Evolutionary conservation across 225 moss, liverwort and hornwort species (phyloP), one percentile per base, ranked within the genome.

Genomic region (Pleurozium schreberi): DNA sequence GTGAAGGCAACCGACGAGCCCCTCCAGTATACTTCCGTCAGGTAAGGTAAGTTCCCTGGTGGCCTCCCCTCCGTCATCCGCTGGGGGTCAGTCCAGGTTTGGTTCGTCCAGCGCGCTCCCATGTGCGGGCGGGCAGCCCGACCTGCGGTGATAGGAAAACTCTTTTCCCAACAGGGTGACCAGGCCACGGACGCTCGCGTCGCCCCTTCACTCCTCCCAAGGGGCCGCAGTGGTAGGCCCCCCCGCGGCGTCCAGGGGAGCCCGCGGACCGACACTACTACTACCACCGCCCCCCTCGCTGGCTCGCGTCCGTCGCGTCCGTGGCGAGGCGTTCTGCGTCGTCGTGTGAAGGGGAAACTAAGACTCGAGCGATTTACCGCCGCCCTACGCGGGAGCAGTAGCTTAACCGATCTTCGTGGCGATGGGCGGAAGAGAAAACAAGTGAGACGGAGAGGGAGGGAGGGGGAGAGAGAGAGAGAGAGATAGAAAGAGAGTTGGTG

Each of bases 321-420:
- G 80, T 80, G 80, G 80, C 59, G 80, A 80, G 80, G 80, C 40
- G 80, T 40, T 80, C 57, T 40, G 80, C 80, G 59, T 80, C 80
- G 59, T 59, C 80, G 58, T 80, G 59, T 59, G 59, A 80, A 80
- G 80, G 18, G n/a, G 80, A 80, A 58, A 80, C 80, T 18, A 28
- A 59, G 40, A 40, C 80, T 58, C 40, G 59, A 80, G 80, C 80
- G 76, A 90, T 88, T 92, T 92, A 92, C 89, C 89, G 92, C 92
- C 85, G 89, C 81, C 91, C 89, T 85, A 85, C 53, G 89, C 74
- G 82, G 85, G 85, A 88, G 89, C 85, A 88, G 89, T 90, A 82
- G 89, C 89, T 59, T 55, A 88, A 82, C 60, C 68, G 75, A 80
- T 71, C 80, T 79, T 85, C 70, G 84, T 83, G 83, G 60, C 61